A percentile compares a stretch with the other conserved stretches of the same genome.
Conservation (phyloP, 2,329 filamentous ascomycete genomes). For the Biscogniauxia sp. region DNA sequence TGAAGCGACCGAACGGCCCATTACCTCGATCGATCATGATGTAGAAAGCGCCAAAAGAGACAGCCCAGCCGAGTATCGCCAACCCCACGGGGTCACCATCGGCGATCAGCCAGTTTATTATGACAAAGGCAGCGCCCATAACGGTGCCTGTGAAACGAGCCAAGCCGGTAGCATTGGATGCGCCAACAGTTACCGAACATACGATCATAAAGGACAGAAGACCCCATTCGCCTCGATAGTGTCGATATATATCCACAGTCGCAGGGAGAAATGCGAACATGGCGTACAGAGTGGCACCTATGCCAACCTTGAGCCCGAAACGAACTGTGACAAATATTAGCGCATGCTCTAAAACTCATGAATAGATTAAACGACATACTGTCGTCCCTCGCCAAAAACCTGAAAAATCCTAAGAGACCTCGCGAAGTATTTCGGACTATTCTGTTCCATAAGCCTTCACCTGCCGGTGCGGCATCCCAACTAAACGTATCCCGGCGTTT, state of each 20-base stretch:
- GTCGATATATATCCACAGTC: conserved; percentile 76
- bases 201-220: conserved; percentile 97
- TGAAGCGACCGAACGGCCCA: conserved; percentile 88
- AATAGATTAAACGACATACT: conserved; percentile 33
- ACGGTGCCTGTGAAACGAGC: conserved; percentile 85
- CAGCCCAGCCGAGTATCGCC: conserved; percentile 77
- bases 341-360: background rate
- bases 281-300: conserved; percentile 85
- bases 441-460: conserved; percentile 34
- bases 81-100: conserved; percentile 71
- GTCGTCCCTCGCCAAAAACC: conserved; percentile 53
- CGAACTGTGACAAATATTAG: conserved; percentile 41
- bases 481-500: conserved; percentile 51
- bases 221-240: conserved; percentile 96
- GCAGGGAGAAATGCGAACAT: conserved; percentile 80
- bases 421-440: conserved; percentile 46
- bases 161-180: conserved; percentile 88
- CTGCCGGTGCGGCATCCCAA: conserved; percentile 54
- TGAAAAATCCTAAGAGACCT: conserved; percentile 42
- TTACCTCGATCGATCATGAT: conserved; percentile 82
- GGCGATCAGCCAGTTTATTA: conserved; percentile 74
- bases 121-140: conserved; percentile 72
- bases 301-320: conserved; percentile 90
- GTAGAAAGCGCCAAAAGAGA: conserved; percentile 82
- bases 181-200: conserved; percentile 94